These are phyloP conservation scores for Neopestalotiopsis sp. DNA, from an alignment of 2,329 filamentous ascomycete species.

Conservation along the genomic window DNA sequence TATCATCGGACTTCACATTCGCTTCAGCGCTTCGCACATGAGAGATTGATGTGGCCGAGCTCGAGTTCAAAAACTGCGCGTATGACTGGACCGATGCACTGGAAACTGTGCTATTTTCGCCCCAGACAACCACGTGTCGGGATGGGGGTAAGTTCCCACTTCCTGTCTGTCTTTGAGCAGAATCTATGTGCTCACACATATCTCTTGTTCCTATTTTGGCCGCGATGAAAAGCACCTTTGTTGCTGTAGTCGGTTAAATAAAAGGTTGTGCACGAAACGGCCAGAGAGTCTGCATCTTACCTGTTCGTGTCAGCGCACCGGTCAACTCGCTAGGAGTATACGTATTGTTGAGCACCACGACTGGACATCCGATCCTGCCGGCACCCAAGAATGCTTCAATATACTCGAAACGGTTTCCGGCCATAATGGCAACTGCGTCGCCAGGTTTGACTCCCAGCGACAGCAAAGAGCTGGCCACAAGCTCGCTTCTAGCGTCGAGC, in stretches of 20 bases:
- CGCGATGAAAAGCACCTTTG: not conserved
- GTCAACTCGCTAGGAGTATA: slow-evolving; percentile 28
- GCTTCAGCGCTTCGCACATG: not conserved
- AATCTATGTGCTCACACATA: not conserved
- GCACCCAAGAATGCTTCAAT: slow-evolving; percentile 39
- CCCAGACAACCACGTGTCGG: not conserved
- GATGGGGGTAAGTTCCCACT: not conserved
- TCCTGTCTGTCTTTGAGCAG: not conserved
- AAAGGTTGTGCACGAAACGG: not conserved
- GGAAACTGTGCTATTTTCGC: not conserved
- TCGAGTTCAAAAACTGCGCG: not conserved
- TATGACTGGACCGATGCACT: not conserved
- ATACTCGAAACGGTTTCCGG: slow-evolving; percentile 34
- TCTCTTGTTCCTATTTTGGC: not conserved
- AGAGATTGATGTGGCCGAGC: not conserved
- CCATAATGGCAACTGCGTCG: slow-evolving; percentile 29
- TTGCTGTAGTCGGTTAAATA: not conserved
- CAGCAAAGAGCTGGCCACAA: slow-evolving; percentile 5
- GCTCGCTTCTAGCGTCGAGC: not conserved
- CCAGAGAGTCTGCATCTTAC: not conserved
- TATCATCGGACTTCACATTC: not conserved
- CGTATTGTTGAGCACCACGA: slow-evolving; percentile 38
- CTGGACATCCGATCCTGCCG: slow-evolving; percentile 36
- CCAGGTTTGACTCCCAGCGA: slow-evolving; percentile 2
- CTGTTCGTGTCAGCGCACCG: not conserved